phyloP scores from a whole-genome alignment of 306 rosid genomes.

The Begonia fuchsioides region DNA sequence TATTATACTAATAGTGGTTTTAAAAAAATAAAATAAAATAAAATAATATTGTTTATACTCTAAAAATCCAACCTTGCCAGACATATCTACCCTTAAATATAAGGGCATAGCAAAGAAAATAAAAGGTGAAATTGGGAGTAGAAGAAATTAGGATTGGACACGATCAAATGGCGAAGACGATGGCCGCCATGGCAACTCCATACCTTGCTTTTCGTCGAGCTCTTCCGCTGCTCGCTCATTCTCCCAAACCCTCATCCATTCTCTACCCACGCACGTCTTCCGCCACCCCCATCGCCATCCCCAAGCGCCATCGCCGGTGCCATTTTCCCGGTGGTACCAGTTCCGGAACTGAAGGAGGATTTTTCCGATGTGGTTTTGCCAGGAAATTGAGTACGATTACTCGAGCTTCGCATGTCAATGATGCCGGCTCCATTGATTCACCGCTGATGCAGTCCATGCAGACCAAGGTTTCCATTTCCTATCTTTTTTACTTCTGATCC shows the following conservation, averaged over 20 bases:
- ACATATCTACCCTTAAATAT: too few relatives aligned
- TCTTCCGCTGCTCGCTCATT: constrained; percentile 3
- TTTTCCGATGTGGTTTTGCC: constrained; percentile 6
- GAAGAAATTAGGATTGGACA: background rate
- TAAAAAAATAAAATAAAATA: too few relatives aligned
- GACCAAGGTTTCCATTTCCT: constrained; percentile 27
- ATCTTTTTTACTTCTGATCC: background rate
- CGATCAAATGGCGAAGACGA: constrained; percentile 2
- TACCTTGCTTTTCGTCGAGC: constrained; percentile 5
- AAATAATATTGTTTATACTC: too few relatives aligned
- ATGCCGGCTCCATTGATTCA: constrained; percentile 50
- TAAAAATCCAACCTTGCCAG: too few relatives aligned
- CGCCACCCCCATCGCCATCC: background rate
- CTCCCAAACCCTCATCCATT: background rate
- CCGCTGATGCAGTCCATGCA: constrained; percentile 70
- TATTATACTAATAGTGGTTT: too few relatives aligned
- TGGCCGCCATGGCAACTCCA: constrained; percentile 5
- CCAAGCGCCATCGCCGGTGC: background rate
- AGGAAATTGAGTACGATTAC: constrained; percentile 23
- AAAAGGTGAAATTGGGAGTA: too few relatives aligned
- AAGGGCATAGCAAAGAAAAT: too few relatives aligned
- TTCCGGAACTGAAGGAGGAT: constrained; percentile 1
- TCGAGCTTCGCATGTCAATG: constrained; percentile 42
- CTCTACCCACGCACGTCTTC: background rate
- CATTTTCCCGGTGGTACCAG: background rate